Evolutionary conservation across 345 rosid genomes (phyloP), one percentile per base, ranked within the genome.

Genomic region (Mallotus nudiflorus): DNA sequence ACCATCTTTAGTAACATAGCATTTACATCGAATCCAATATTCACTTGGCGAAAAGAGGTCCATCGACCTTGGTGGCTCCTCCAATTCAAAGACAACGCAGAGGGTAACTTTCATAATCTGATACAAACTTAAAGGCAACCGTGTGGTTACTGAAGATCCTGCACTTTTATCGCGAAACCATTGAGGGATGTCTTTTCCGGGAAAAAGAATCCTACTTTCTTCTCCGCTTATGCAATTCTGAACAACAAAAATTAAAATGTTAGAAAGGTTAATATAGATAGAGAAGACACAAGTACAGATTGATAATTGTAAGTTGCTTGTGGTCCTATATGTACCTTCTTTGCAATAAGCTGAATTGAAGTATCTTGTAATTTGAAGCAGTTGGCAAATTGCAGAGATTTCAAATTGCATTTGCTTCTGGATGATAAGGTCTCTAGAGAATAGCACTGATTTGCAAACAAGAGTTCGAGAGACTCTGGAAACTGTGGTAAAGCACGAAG

Each of bases 401-500:
- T 5, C 52, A 5, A 39, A n/a, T n/a, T n/a, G 22, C 15, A 24
- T 13, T 55, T 54, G 71, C 40, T 10, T 37, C 28, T 52, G 19
- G 56, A 0, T 20, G n/a, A n/a, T n/a, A n/a, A n/a, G n/a, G n/a
- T n/a, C n/a, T n/a, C 10, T 0, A 20, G 28, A 2, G 28, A 52
- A 3, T 14, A 6, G 6, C 60, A 27, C 19, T 27, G 5, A 28
- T 28, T 28, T 3, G 33, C 15, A 4, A 0, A 0, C 18, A 53
- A 53, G 9, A 1, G 22, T 53, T 53, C 24, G 12, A 53, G 58
- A 53, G 58, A 25, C 11, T 2, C 12, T 46, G 73, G 73, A 31
- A 69, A 62, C 66, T 69, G 46, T 25, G 71, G 71, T 39, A 67
- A 25, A 28, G 48, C 53, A 22, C 3, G n/a, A n/a, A n/a, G n/a